Conservation (phyloP, 805 yeast species). For the Pichia heedii region DNA sequence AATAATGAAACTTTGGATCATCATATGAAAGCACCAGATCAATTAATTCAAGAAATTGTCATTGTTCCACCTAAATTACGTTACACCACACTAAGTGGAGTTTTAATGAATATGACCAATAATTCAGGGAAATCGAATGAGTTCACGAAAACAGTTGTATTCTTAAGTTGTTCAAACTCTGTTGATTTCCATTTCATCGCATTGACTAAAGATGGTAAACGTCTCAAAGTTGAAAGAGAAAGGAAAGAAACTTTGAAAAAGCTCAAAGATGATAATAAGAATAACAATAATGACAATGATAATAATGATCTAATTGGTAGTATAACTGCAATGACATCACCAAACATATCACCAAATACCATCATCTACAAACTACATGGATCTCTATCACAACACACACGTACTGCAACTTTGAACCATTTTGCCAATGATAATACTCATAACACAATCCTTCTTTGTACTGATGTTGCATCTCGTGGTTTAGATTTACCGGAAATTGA, state of each 20-base stretch:
- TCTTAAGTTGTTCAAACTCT: conserved; percentile 92
- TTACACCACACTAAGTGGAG: conserved; percentile 68
- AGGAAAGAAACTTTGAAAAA: conserved; percentile 14
- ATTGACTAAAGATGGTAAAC: conserved; percentile 52
- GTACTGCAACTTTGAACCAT: conserved; percentile 66
- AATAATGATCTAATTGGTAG: conserved; percentile 8
- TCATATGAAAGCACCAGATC: conserved; percentile 68
- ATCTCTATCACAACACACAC: conserved; percentile 71
- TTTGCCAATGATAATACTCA: conserved; percentile 40
- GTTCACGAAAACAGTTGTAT: conserved; percentile 59
- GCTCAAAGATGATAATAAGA: conserved; percentile 15
- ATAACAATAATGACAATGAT: not conserved
- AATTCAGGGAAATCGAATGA: conserved; percentile 13
- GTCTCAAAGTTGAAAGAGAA: conserved; percentile 13
- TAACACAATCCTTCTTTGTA: conserved; percentile 69
- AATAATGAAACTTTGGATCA: conserved; percentile 16
- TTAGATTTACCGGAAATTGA: conserved; percentile 83
- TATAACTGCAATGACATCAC: conserved; percentile 42
- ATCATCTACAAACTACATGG: conserved; percentile 77
- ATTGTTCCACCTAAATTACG: conserved; percentile 90
- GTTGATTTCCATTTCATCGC: conserved; percentile 85
- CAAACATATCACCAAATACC: conserved; percentile 36
- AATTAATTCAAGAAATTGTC: conserved; percentile 68
- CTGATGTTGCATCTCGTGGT: conserved; percentile 98
- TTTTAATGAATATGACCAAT: conserved; percentile 41